These are phyloP conservation scores for Vachellia collinsii DNA, from an alignment of 306 rosid species.

Conservation along the genomic window DNA sequence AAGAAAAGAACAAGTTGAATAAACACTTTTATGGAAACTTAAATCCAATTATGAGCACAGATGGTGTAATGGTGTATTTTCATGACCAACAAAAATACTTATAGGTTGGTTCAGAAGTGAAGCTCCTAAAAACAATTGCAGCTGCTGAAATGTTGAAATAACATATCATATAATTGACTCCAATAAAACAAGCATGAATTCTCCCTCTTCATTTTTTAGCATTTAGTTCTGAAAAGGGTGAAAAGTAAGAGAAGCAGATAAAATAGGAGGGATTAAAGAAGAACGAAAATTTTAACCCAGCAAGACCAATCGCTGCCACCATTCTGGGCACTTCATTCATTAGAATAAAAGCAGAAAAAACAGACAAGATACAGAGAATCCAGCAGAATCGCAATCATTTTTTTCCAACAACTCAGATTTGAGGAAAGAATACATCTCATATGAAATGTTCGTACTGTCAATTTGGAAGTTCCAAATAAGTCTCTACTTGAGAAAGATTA, in stretches of 20 bases:
- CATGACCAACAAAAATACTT: not conserved
- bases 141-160: slow-evolving; percentile 18
- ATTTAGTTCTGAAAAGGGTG: not conserved
- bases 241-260: not conserved
- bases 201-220: not conserved
- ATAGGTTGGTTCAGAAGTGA: not conserved
- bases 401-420: not conserved
- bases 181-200: not conserved
- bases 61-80: not conserved
- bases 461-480: not conserved
- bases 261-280: not conserved
- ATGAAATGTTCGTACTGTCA: not conserved
- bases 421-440: not conserved
- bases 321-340: not conserved
- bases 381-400: slow-evolving; percentile 1
- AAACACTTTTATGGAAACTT: slow-evolving; percentile 7
- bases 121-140: not conserved
- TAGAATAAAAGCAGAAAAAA: not conserved
- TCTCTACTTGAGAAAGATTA: not conserved
- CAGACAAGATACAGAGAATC: slow-evolving; percentile 9
- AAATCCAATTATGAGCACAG: slow-evolving; percentile 10
- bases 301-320: not conserved
- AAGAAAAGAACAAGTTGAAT: not conserved
- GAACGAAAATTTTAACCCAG: not conserved
- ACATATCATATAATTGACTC: slow-evolving; percentile 8